These are phyloP conservation scores for Emericellopsis terricola DNA, from an alignment of 495 filamentous ascomycete genomes.

Conservation along the genomic window DNA sequence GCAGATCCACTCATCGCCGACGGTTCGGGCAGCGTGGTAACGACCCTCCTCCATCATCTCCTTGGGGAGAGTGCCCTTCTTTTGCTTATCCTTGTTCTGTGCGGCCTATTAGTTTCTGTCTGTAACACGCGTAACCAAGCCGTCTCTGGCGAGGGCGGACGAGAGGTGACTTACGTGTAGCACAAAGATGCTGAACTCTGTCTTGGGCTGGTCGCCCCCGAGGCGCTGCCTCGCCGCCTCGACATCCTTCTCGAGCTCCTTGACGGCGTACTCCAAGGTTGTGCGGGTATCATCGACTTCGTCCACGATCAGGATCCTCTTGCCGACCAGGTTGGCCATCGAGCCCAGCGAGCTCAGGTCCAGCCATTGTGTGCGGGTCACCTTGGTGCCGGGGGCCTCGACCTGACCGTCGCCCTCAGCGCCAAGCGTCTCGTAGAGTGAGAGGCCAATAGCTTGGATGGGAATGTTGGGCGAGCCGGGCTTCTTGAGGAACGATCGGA, in stretches of 20 bases:
- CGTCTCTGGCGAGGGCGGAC: not conserved
- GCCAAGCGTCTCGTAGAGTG: constrained; percentile 76
- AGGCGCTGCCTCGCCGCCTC: constrained; percentile 54
- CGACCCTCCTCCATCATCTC: constrained; percentile 56
- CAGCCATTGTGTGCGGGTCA: constrained; percentile 96
- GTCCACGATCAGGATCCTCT: constrained; percentile 95
- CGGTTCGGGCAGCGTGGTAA: constrained; percentile 77
- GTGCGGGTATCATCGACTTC: constrained; percentile 98
- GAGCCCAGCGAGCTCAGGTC: constrained; percentile 71
- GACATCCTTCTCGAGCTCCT: constrained; percentile 95
- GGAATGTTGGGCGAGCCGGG: constrained; percentile 84
- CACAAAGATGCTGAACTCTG: constrained; percentile 84
- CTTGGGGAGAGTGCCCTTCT: constrained; percentile 75
- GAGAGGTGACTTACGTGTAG: constrained; percentile 53
- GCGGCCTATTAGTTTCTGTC: not conserved
- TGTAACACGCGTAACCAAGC: not conserved
- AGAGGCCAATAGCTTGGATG: constrained; percentile 97
- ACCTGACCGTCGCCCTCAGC: constrained; percentile 27
- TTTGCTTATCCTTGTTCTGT: constrained; percentile 89
- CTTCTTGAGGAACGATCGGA: constrained; percentile 92
- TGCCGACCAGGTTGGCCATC: constrained; percentile 86
- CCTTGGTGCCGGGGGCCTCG: constrained; percentile 74
- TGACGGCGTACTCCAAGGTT: constrained; percentile 90
- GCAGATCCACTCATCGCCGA: constrained; percentile 90
- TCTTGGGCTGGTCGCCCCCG: constrained; percentile 44